A percentile compares a stretch with the other conserved stretches of the same genome.
Evolutionary conservation across 2,329 filamentous ascomycete species (phyloP).

Genomic region (Neofusicoccum laricinum): DNA sequence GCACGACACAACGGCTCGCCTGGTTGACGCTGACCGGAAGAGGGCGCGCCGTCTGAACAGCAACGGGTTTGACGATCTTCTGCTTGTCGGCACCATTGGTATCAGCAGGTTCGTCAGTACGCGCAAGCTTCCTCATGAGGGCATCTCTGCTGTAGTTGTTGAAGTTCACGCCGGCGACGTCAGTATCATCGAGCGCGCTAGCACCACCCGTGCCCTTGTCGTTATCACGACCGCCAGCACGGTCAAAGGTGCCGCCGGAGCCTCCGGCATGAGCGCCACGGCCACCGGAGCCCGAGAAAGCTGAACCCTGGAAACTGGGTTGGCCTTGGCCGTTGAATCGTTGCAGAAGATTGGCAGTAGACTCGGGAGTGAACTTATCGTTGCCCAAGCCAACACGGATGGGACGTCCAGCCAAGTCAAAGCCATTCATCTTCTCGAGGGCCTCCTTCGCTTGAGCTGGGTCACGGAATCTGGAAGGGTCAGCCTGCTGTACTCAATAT

Average conservation of each 20-base stretch:
- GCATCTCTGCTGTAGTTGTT: slow-evolving; percentile 98
- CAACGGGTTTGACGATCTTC: slow-evolving; percentile 71
- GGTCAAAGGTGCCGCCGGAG: slow-evolving; percentile 73
- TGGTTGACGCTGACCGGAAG: slow-evolving; percentile 79
- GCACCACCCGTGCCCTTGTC: slow-evolving; percentile 85
- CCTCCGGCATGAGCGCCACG: slow-evolving; percentile 79
- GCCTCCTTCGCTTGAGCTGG: slow-evolving; percentile 89
- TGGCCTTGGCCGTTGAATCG: slow-evolving; percentile 79
- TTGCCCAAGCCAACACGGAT: slow-evolving; percentile 99
- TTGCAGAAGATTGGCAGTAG: slow-evolving; percentile 86
- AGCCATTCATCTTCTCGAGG: slow-evolving; percentile 98
- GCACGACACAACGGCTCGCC: slow-evolving; percentile 87
- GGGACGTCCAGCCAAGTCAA: slow-evolving; percentile 93
- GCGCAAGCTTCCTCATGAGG: slow-evolving; percentile 96
- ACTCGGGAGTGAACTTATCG: slow-evolving; percentile 99
- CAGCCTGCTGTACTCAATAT: slow-evolving; percentile 18
- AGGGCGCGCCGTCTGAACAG: slow-evolving; percentile 65
- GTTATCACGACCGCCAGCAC: slow-evolving; percentile 81
- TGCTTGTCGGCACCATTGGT: slow-evolving; percentile 61
- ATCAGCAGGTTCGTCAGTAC: slow-evolving; percentile 78
- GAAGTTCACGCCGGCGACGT: slow-evolving; percentile 98
- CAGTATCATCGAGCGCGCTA: slow-evolving; percentile 93
- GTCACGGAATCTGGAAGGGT: slow-evolving; percentile 71
- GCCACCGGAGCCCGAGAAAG: slow-evolving; percentile 86
- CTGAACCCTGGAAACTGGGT: slow-evolving; percentile 74